Base-by-base conservation (phyloP, 2,329 filamentous ascomycete genomes). In the Ascocoryne sarcoides region DNA sequence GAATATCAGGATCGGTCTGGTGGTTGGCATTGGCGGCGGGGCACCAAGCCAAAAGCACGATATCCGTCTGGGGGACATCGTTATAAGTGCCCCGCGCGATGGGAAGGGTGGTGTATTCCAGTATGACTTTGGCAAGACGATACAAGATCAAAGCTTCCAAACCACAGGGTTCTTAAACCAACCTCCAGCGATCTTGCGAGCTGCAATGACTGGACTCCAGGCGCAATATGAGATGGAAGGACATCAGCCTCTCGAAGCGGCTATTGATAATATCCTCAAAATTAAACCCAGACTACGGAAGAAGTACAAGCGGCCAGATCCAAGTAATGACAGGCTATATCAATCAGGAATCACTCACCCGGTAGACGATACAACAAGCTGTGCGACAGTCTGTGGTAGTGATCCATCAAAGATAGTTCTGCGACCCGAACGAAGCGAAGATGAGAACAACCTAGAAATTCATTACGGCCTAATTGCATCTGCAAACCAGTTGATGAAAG, bases 401-500 rank as follows among this genome's bases (percentile, higher is more conserved):
- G n/a, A n/a, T n/a, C n/a, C n/a, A n/a, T n/a, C n/a, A n/a, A n/a
- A 48, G 18, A 37, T 53, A 30, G 40, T 50, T 17, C 16, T 12
- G 16, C 50, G 53, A 46, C 9, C 21, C 2, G 37, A 51, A 23
- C 42, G 41, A 14, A 33, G 21, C 8, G 39, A 52, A 39, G 28
- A 48, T n/a, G n/a, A n/a, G n/a, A n/a, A n/a, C n/a, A n/a, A n/a
- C n/a, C 52, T 55, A 5, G 28, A 36, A 9, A 44, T 64, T 2
- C 60, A 64, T 39, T 61, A 61, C 20, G 63, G 63, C 0, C 20
- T 57, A 0, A 62, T 65, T 38, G 62, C 58, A 1, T 62, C 57
- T 0, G 58, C 32, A 0, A 60, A 62, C 32, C 40, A 48, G 36
- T 36, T 48, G 19, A 48, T 50, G 37, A 48, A 48, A 38, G 40